Evolutionary conservation across 176 grass and related monocot species (phyloP), one percentile per base, ranked within the genome.

Genomic region (Otatea glauca): DNA sequence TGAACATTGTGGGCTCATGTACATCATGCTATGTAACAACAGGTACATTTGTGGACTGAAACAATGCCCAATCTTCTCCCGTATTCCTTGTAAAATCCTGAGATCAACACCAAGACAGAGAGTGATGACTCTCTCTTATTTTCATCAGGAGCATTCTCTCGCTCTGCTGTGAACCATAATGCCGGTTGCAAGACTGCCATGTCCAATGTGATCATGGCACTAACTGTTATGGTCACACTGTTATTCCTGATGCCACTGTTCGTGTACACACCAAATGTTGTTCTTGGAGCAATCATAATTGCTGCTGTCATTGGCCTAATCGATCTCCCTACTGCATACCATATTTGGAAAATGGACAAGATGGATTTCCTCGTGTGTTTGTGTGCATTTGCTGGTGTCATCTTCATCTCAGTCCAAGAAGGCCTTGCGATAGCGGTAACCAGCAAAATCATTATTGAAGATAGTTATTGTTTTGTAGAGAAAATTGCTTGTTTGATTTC

Each of bases 1-100:
- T 98, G 96, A 98, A 98, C 89, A 84, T 98, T 37, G 96, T 98
- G 0, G 96, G 96, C n/a, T 95, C 96, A 81, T 98, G 96, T 68
- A 98, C 93, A 90, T 98, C 96, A 10, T 98, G 96, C 77, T 98
- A 98, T 69, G 88, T 98, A 56, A 95, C 93, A 59, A 95, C 93
- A 90, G 96, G 96, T 93, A 27, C 10, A 34, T 59, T 41, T 73
- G 15, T 81, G 66, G 65, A n/a, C 35, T 27, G 13, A 5, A 76
- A 58, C 23, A 8, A 48, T 15, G 6, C 27, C 16, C 32, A 70
- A 18, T 17, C 11, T 54, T 75, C 2, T 17, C 17, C 54, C 12
- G 47, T 12, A 63, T 50, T 81, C 24, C 5, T 56, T 15, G 59
- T 23, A 32, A 48, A 73, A 12, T 56, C 21, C 43, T 37, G 62